Conservation (phyloP, 2,329 filamentous ascomycete genomes). For the Mycosphaerella arachidis region DNA sequence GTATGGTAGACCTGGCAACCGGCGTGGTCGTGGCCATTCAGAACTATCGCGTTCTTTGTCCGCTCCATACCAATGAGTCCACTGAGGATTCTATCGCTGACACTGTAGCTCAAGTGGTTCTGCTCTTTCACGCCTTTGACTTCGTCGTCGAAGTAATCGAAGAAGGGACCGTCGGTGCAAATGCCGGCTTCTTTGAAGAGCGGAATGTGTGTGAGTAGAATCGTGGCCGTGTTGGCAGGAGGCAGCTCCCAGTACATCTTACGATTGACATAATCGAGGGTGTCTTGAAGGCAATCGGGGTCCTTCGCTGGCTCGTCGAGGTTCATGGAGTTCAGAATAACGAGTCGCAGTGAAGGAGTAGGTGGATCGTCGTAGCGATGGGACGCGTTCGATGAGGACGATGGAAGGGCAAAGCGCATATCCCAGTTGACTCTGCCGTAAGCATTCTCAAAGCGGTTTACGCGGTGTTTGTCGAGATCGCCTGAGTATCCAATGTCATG, state of each 20-base stretch:
- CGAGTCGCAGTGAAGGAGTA: slow-evolving; percentile 68
- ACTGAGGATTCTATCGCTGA: slow-evolving; percentile 68
- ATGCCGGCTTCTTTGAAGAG: slow-evolving; percentile 77
- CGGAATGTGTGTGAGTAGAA: slow-evolving; percentile 89
- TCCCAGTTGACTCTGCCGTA: slow-evolving; percentile 94
- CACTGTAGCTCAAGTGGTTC: slow-evolving; percentile 74
- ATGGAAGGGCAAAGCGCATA: slow-evolving; percentile 55
- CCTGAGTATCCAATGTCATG: slow-evolving; percentile 96
- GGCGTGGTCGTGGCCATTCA: slow-evolving; percentile 93
- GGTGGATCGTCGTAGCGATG: slow-evolving; percentile 1
- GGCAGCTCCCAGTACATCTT: slow-evolving; percentile 12
- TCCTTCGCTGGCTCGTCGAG: slow-evolving; percentile 77
- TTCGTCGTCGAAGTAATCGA: slow-evolving; percentile 67
- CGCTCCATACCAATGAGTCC: slow-evolving; percentile 76
- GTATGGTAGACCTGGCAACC: slow-evolving; percentile 82
- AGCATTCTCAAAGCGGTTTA: slow-evolving; percentile 73
- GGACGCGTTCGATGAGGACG: slow-evolving; percentile 30
- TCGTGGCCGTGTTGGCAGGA: slow-evolving; percentile 54
- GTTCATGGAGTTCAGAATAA: slow-evolving; percentile 90
- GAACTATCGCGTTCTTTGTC: slow-evolving; percentile 68
- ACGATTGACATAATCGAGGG: slow-evolving; percentile 59
- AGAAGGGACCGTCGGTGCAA: slow-evolving; percentile 80
- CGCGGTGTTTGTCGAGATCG: slow-evolving; percentile 71
- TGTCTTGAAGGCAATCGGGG: slow-evolving; percentile 64
- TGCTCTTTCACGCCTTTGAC: slow-evolving; percentile 78